Base-by-base conservation (phyloP, 2,329 filamentous ascomycete genomes). In the Cylindrodendrum hubeiense region DNA sequence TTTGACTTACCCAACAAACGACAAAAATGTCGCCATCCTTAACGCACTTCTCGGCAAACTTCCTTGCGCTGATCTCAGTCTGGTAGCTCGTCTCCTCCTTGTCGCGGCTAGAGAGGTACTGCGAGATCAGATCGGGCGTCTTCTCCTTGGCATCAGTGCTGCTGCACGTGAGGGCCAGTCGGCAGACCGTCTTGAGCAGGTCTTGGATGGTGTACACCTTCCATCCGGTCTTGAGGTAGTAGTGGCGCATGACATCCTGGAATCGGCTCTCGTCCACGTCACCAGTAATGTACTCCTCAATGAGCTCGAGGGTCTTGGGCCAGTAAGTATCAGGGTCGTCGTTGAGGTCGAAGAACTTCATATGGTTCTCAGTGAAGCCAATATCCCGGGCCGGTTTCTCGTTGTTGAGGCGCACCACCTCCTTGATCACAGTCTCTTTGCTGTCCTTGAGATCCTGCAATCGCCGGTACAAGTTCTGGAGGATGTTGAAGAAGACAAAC, bases 21-120 rank as follows among this genome's bases (percentile, higher is more conserved):
- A 94, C 90, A 79, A 97, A 98, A 68, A 97, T 89, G 75, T 98
- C 95, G 17, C 92, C 92, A 69, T 98, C 95, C 83, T 97, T 97
- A 71, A 96, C 90, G 76, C 94, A 90, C 80, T 96, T 96, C 80
- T 98, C 94, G 1, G 96, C 94, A 77, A 94, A 93, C 80, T 97
- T 97, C 66, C 95, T 90, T 66, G 95, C 94, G 74, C 92, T 93
- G 65, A 97, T 93, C 82, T 98, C 95, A 30, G 91, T 91, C 79
- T 96, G 91, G 73, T 94, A 95, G 53, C 94, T 97, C 0, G 94
- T 97, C 76, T 94, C 92, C 19, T 95, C 92, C 76, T 90, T 91
- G 56, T 92, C 88, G 5, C 95, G 91, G 77, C 94, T 94, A 70
- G 89, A 88, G 76, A 94, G 89, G 81, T 97, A 99, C 54, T 97